phyloP scores from a whole-genome alignment of 495 filamentous ascomycete species.

The Aspergillus cristatus region DNA sequence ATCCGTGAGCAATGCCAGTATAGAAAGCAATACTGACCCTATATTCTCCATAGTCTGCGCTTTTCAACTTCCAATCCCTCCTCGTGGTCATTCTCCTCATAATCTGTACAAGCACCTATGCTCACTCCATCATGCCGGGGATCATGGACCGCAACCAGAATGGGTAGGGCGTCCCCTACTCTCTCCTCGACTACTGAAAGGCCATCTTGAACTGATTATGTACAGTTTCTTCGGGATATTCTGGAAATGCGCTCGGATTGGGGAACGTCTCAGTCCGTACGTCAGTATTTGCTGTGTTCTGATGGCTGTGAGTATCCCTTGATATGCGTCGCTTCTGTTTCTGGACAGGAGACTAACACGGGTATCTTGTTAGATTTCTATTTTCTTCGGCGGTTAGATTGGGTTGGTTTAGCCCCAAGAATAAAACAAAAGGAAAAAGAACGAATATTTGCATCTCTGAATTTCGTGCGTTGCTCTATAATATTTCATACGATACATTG shows the following conservation, averaged over 20 bases:
- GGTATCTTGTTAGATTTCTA: constrained; percentile 26
- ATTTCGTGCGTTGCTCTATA: too few species aligned
- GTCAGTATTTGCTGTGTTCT: constrained; percentile 88
- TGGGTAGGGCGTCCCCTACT: constrained; percentile 43
- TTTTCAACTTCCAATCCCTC: constrained; percentile 96
- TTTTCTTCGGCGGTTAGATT: constrained; percentile 34
- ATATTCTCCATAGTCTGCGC: constrained; percentile 58
- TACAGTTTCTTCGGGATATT: constrained; percentile 76
- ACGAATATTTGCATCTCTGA: too few species aligned
- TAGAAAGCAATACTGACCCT: constrained; percentile 5
- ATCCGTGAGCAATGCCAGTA: background rate
- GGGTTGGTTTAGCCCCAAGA: background rate
- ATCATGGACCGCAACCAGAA: constrained; percentile 91
- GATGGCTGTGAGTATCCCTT: constrained; percentile 76
- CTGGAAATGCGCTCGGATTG: constrained; percentile 93
- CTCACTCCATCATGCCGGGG: constrained; percentile 80
- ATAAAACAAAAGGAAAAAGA: background rate
- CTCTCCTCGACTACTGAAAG: background rate
- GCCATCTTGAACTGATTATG: background rate
- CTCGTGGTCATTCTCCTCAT: constrained; percentile 87
- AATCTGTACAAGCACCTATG: constrained; percentile 91
- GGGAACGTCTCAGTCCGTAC: constrained; percentile 90
- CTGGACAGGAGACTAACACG: background rate
- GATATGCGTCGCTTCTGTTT: too few species aligned
- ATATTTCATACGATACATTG: constrained; percentile 1